Evolutionary conservation across 2,329 filamentous ascomycete species (phyloP), one percentile per base, ranked within the genome.

Genomic region (Fusarium neocosmosporiellum): DNA sequence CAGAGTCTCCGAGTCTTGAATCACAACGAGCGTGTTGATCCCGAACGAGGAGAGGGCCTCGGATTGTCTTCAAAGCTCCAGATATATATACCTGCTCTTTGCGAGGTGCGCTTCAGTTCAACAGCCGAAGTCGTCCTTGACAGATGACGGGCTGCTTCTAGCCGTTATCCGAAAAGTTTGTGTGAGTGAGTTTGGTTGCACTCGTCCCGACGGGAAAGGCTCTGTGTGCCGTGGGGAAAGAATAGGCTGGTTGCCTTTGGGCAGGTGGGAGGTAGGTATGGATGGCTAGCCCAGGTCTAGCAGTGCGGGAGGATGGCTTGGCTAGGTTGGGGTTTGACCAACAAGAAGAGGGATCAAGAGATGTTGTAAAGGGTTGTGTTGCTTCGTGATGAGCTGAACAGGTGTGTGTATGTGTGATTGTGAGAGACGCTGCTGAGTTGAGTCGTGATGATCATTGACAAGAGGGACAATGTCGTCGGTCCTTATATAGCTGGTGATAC

Each of bases 401-500:
- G 43, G 43, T 58, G 31, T 43, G 43, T 18, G 50, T 36, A 43
- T 58, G 37, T 22, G 33, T 50, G 65, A 43, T 66, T 61, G 41
- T 46, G 43, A 48, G 58, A 66, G 69, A 59, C 22, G 69, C 39
- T 73, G 66, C 24, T 65, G 72, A 71, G 65, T 65, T 73, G 70
- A 75, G 73, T 61, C 63, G 58, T 71, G 63, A 57, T 71, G 65
- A 59, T 73, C 67, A 37, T 71, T 22, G 59, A 43, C 55, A 66
- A 60, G 58, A 75, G 61, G 55, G 64, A 34, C 69, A 70, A 71
- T 64, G 64, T 31, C 59, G 48, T 62, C 73, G 60, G 65, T 65
- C 71, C 64, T 78, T 78, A 78, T 78, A 78, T 78, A 78, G 69
- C 67, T 67, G 73, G 73, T 73, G 73, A 77, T 57, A 76, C 73